Evolutionary conservation across 192 early-diverging fungal genomes (phyloP).

Genomic region (Coemansia sp.): DNA sequence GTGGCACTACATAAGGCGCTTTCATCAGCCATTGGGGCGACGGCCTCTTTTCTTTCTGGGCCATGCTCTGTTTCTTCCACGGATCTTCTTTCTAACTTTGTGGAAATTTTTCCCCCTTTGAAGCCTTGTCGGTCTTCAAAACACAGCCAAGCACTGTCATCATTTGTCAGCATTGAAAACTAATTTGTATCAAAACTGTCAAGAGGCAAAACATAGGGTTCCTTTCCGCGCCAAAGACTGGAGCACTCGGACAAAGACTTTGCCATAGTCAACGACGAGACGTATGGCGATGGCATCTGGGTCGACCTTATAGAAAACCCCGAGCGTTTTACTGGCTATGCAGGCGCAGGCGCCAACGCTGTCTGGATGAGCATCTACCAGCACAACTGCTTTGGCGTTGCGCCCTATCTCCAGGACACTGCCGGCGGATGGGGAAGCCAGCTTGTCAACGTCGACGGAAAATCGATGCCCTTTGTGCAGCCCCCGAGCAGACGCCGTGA

Average conservation of each 20-base stretch:
- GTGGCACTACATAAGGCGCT: conserved; percentile 21
- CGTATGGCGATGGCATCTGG: conserved; percentile 72
- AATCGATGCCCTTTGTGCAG: conserved; percentile 53
- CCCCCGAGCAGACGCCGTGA: conserved; percentile 57
- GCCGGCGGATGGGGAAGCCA: conserved; percentile 56
- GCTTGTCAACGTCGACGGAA: conserved; percentile 49
- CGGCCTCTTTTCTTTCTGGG: background rate
- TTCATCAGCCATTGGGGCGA: background rate
- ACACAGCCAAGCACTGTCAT: background rate
- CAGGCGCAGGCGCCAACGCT: conserved; percentile 80
- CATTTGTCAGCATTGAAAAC: background rate
- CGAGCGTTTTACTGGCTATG: conserved; percentile 96
- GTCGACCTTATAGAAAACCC: conserved; percentile 91
- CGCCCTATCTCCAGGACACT: conserved; percentile 62
- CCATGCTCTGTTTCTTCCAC: conserved; percentile 1
- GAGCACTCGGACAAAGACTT: conserved; percentile 81
- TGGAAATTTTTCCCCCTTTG: background rate
- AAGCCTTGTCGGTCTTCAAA: background rate
- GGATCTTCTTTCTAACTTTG: background rate
- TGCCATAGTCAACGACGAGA: conserved; percentile 85
- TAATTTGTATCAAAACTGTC: conserved; percentile 9
- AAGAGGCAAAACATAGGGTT: conserved; percentile 11
- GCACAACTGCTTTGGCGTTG: conserved; percentile 94
- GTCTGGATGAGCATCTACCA: conserved; percentile 98
- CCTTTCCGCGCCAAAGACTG: conserved; percentile 47